Conservation (phyloP, 2,329 filamentous ascomycete genomes). For the Exophiala xenobiotica region DNA sequence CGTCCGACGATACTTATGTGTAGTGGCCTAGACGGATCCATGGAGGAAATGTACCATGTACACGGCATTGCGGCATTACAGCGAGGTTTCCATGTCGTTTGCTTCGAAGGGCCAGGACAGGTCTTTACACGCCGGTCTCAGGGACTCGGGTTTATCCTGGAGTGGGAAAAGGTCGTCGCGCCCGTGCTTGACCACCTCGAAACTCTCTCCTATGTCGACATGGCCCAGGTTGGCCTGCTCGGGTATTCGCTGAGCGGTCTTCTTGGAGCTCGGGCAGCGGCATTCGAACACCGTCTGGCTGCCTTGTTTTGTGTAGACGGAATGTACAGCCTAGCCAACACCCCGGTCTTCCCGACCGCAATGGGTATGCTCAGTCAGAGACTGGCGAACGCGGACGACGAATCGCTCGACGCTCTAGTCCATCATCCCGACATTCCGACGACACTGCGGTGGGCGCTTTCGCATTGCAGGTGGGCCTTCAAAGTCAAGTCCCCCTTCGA, state of each 20-base stretch:
- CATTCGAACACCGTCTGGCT: conserved; percentile 45
- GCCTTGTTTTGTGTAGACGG: conserved; percentile 45
- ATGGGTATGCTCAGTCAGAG: no score
- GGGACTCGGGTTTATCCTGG: conserved; percentile 44
- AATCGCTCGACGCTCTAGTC: background rate
- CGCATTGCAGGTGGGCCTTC: conserved; percentile 39
- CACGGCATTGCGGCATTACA: conserved; percentile 38
- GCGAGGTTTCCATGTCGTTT: conserved; percentile 47
- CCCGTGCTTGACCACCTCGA: conserved; percentile 44
- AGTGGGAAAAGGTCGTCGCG: conserved; percentile 45
- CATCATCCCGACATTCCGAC: conserved; percentile 15
- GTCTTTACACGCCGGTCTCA: conserved; percentile 43
- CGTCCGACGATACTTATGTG: conserved; percentile 45
- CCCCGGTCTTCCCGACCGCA: background rate
- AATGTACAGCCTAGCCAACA: conserved; percentile 6
- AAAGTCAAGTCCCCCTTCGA: conserved; percentile 33
- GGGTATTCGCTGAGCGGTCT: conserved; percentile 47
- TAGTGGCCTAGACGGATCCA: conserved; percentile 44
- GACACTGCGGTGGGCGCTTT: conserved; percentile 34
- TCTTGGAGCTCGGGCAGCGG: conserved; percentile 43
- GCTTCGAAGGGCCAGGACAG: conserved; percentile 51
- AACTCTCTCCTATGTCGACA: conserved; percentile 34
- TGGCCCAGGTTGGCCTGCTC: conserved; percentile 37
- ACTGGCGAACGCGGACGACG: background rate
- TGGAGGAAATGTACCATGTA: conserved; percentile 47